Evolutionary conservation across 345 rosid species (phyloP).

Genomic region (Pseudoturritis turrita): DNA sequence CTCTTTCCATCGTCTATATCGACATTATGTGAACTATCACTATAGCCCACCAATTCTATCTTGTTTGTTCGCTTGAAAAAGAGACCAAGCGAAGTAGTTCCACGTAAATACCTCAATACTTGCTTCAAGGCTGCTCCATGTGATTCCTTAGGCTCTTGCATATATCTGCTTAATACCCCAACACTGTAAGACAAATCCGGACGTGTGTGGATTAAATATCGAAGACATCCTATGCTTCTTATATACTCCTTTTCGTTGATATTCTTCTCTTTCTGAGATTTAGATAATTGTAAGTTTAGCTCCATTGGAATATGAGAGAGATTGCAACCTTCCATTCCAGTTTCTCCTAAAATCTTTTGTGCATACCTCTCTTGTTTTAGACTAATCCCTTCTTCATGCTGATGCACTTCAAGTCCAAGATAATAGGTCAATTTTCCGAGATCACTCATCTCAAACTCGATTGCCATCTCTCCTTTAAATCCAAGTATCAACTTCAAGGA

Average conservation of each 20-base stretch:
- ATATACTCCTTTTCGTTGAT: too few species aligned
- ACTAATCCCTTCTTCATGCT: too few species aligned
- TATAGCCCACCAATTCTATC: not conserved
- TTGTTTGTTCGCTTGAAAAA: too few species aligned
- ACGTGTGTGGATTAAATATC: not conserved
- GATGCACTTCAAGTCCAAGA: too few species aligned
- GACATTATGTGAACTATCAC: not conserved
- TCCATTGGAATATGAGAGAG: not conserved
- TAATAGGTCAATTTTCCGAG: too few species aligned
- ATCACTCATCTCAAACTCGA: not conserved
- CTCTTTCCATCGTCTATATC: not conserved
- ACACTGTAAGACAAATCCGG: not conserved
- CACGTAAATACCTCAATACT: not conserved
- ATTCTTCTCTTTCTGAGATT: not conserved
- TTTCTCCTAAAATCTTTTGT: not conserved
- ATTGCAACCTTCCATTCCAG: not conserved
- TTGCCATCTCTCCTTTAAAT: not conserved
- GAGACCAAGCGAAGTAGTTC: too few species aligned
- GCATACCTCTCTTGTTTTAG: not conserved
- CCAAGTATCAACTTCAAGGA: not conserved
- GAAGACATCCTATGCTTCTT: too few species aligned
- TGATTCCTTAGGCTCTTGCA: not conserved
- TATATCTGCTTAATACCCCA: not conserved
- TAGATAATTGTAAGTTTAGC: not conserved
- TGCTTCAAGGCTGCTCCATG: not conserved